Evolutionary conservation across 345 rosid genomes (phyloP), one percentile per base, ranked within the genome.

Genomic region (Psidium guajava): DNA sequence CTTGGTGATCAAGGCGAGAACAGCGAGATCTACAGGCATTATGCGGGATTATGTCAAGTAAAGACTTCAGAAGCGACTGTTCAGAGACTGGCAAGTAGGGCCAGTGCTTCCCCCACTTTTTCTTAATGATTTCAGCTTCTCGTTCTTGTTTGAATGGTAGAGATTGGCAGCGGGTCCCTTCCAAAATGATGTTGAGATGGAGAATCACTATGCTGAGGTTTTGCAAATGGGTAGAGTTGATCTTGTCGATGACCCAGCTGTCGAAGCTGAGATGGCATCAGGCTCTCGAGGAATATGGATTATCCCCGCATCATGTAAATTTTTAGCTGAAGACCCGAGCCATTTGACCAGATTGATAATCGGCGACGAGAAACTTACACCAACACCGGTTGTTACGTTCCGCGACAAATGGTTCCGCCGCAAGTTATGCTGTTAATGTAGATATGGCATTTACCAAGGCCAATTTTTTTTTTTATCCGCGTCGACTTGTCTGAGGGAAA

Each of bases 1-100:
- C 95, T 95, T 0, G 96, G 98, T 56, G 98, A 97, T 89, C 98
- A 91, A 88, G 98, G 95, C 91, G 97, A 94, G 92, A 91, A 73
- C 89, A 96, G 98, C 84, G 95, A 97, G 82, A 92, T 93, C 50
- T 96, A 93, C 82, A 93, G 89, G 89, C 98, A 96, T 91, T 96
- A 96, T 89, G 92, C 97, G 24, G 93, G 93, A 82, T 86, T 96
- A 74, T 97, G 99, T 85, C 98, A 96, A 98, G 99, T 84, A 20
- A 11, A 49, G 58, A 20, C 16, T 51, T 52, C 11, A 57, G 13
- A 52, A 58, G 75, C 54, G 20, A 24, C 40, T 49, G 54, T 49
- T 16, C 54, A 50, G 20, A 15, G 40, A 27, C 36, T 51, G 40
- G 54, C 36, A n/a, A 36, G 12, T 28, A 58, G 27, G 32, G 1